A percentile compares a stretch with the other conserved stretches of the same genome.
Evolutionary conservation across 2,329 filamentous ascomycete species (phyloP).

Genomic region (Beauveria bassiana): DNA sequence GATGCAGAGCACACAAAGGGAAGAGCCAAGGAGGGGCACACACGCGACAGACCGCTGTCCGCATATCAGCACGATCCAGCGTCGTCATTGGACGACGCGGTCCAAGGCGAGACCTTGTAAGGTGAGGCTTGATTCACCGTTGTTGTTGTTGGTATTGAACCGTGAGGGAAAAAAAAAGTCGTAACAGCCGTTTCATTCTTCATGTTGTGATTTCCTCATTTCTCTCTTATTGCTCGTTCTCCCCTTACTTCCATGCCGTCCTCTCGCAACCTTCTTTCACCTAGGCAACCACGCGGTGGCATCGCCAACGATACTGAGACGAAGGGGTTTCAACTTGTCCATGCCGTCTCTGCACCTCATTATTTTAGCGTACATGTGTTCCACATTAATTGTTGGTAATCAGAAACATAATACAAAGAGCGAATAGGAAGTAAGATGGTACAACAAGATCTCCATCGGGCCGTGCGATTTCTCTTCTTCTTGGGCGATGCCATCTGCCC

Average conservation of each 20-base stretch:
- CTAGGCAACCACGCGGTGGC: neutral
- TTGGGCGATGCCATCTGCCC: neutral
- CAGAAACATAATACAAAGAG: neutral
- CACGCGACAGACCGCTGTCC: neutral
- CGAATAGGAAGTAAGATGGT: neutral
- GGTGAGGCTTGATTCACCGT: too few species aligned
- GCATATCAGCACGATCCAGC: neutral
- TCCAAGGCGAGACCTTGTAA: too few species aligned
- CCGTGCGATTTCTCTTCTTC: conserved; percentile 1
- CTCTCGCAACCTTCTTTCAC: neutral
- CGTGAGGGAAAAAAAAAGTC: neutral
- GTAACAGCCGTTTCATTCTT: neutral
- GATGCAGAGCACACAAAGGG: conserved; percentile 7
- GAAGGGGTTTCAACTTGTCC: neutral
- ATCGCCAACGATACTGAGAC: neutral
- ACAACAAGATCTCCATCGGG: neutral
- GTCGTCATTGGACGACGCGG: neutral
- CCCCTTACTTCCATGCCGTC: neutral
- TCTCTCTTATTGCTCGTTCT: neutral
- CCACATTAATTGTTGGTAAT: neutral
- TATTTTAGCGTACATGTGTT: neutral
- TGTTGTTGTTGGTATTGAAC: neutral
- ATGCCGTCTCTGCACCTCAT: neutral
- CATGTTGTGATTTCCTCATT: neutral
- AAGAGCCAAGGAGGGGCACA: neutral